phyloP scores from a whole-genome alignment of 441 rosid species.

The Flueggea neowawraea region DNA sequence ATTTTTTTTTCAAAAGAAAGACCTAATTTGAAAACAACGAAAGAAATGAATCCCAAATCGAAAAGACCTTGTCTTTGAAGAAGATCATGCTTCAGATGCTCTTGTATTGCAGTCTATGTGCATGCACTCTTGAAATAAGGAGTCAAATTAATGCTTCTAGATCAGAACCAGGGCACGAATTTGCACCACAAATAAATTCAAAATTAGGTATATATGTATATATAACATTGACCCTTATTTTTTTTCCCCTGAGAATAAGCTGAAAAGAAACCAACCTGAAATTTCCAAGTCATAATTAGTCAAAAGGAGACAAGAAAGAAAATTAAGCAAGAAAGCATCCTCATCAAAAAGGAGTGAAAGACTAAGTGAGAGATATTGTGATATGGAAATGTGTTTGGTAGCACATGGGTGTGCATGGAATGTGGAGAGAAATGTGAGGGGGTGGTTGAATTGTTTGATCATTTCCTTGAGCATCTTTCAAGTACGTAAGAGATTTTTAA shows the following conservation, averaged over 20 bases:
- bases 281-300: background rate
- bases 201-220: too few species aligned
- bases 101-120: too few species aligned
- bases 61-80: too few species aligned
- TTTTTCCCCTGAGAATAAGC: background rate
- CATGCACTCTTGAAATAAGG: too few species aligned
- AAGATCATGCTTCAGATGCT: too few species aligned
- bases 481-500: background rate
- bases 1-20: too few species aligned
- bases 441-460: conserved; percentile 11
- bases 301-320: conserved; percentile 12
- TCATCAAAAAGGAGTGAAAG: background rate
- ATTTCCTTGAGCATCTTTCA: conserved; percentile 12
- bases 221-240: too few species aligned
- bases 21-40: too few species aligned
- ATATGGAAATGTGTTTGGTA: conserved; percentile 22
- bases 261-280: background rate
- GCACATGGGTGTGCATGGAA: conserved; percentile 19
- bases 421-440: conserved; percentile 17
- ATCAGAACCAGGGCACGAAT: too few species aligned
- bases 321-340: background rate
- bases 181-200: too few species aligned
- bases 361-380: conserved; percentile 2
- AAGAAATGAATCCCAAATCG: too few species aligned
- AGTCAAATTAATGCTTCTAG: too few species aligned